Conservation (phyloP, 225 moss, liverwort and hornwort genomes). For the Straminergon stramineum region DNA sequence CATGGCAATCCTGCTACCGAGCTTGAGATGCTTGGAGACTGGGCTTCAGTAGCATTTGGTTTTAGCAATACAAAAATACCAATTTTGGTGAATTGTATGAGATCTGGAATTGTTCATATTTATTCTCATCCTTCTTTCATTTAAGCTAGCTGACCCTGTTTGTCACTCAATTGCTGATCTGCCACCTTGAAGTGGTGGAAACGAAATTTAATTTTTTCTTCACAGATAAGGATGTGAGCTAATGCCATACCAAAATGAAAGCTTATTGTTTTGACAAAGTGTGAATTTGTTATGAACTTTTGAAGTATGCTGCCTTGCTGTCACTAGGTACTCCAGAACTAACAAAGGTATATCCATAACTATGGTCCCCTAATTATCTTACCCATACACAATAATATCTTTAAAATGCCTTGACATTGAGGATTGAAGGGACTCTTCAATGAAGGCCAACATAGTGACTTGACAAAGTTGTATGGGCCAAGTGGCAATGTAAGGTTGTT, state of each 20-base stretch:
- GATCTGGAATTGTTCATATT: background rate
- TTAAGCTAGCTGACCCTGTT: background rate
- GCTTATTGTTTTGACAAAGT: background rate
- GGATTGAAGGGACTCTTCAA: background rate
- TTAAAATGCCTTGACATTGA: background rate
- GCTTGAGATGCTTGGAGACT: background rate
- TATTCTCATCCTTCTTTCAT: background rate
- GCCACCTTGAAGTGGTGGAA: background rate
- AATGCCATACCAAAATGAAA: background rate
- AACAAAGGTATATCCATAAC: background rate
- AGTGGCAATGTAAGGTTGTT: background rate
- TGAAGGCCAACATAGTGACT: background rate
- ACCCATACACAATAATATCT: accelerated
- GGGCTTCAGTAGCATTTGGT: background rate
- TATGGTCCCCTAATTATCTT: background rate
- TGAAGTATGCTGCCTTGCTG: background rate
- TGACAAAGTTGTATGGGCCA: accelerated
- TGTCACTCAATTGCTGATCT: background rate
- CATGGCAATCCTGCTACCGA: background rate
- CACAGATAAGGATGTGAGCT: background rate
- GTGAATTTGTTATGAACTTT: background rate
- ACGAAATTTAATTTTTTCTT: background rate
- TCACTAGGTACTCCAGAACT: background rate
- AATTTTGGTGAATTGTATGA: background rate
- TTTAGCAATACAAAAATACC: too few species aligned